A percentile compares a stretch with the other conserved stretches of the same genome.
These are phyloP conservation scores for Solanum piurae DNA, from an alignment of 257 asterid genomes.

Conservation along the genomic window DNA sequence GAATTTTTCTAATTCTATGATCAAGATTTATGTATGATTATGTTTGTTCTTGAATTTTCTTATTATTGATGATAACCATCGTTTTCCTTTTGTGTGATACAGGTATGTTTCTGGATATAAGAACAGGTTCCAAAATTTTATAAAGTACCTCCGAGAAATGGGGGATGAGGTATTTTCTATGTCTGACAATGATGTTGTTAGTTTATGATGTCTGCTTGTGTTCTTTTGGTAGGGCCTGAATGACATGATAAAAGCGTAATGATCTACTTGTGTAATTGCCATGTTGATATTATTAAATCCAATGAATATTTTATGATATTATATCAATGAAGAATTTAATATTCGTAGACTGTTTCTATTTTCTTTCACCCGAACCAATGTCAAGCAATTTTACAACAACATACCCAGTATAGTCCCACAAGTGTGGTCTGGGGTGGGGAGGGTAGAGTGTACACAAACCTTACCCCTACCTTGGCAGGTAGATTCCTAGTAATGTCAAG, in stretches of 20 bases:
- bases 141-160: slow-evolving; percentile 88
- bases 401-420: neutral
- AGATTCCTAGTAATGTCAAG: neutral
- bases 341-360: neutral
- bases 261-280: neutral
- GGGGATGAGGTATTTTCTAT: slow-evolving; percentile 81
- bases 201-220: neutral
- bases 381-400: neutral
- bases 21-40: neutral
- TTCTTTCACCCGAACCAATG: neutral
- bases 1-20: neutral
- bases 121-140: slow-evolving; percentile 96
- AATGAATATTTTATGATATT: neutral
- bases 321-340: neutral
- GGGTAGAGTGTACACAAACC: neutral
- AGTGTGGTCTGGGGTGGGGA: neutral
- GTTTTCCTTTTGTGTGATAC: slow-evolving; percentile 19
- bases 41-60: neutral
- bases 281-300: neutral
- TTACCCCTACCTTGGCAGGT: neutral
- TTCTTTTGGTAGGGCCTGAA: neutral
- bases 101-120: slow-evolving; percentile 95
- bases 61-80: neutral
- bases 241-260: neutral
- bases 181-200: neutral